Conservation (phyloP, 805 yeast genomes). For the Wickerhamiella parazyma region DNA sequence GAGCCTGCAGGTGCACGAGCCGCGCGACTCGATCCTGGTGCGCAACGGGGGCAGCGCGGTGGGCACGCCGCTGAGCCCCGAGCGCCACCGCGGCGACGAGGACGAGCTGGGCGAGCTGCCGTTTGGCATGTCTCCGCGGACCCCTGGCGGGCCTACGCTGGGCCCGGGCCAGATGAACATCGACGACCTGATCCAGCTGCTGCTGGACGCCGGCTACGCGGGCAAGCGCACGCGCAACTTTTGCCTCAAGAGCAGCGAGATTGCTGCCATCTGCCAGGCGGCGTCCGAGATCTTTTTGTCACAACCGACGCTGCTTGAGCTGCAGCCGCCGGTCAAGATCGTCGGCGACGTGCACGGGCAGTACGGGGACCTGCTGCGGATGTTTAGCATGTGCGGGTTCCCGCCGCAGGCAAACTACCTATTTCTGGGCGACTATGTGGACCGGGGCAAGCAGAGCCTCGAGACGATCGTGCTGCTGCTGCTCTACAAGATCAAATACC, state of each 20-base stretch:
- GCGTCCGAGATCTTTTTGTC: constrained; percentile 81
- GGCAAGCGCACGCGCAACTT: constrained; percentile 81
- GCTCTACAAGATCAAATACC: constrained; percentile 91
- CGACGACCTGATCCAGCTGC: constrained; percentile 80
- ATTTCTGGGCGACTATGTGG: constrained; percentile 93
- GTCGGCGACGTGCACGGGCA: constrained; percentile 97
- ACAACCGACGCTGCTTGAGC: constrained; percentile 81
- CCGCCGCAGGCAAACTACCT: constrained; percentile 90
- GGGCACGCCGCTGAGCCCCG: constrained; percentile 1
- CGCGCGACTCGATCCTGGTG: constrained; percentile 59
- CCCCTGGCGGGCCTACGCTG: constrained; percentile 19
- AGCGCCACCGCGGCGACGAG: not conserved
- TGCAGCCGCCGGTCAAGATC: constrained; percentile 73
- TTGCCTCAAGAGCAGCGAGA: constrained; percentile 81
- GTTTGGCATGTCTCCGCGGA: constrained; percentile 18
- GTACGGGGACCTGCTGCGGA: constrained; percentile 76
- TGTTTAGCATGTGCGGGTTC: constrained; percentile 91
- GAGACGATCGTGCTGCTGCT: constrained; percentile 80
- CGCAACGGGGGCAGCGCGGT: not conserved
- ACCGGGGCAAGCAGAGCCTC: constrained; percentile 89
- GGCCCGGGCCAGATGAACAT: constrained; percentile 36
- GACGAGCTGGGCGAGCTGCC: constrained; percentile 16
- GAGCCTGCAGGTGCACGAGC: constrained; percentile 50
- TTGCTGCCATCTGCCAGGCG: constrained; percentile 68
- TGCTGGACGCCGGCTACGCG: constrained; percentile 89